Evolutionary conservation across 163 green algal species (phyloP).

Genomic region (Chlamydomonas reinhardtii): DNA sequence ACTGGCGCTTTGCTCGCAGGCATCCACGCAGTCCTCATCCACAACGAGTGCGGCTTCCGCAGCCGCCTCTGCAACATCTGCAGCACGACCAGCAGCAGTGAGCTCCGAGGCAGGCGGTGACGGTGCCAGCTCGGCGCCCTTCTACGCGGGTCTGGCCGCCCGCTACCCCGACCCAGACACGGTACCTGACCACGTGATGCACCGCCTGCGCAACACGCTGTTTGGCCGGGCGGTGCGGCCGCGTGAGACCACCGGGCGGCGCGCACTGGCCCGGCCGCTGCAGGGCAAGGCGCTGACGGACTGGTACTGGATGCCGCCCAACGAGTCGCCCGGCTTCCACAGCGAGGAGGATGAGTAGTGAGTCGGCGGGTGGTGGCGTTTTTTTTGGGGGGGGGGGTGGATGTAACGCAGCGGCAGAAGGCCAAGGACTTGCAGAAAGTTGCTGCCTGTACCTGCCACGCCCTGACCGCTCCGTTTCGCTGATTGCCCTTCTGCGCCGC

Average conservation of each 20-base stretch:
- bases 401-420: no score
- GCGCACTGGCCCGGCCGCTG: constrained; percentile 45
- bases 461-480: no score
- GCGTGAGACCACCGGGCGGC: constrained; percentile 42
- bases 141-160: constrained; percentile 2
- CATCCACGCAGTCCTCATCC: no score
- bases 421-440: no score
- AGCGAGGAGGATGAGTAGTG: constrained; percentile 58
- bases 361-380: no score
- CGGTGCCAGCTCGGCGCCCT: not conserved
- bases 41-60: no score
- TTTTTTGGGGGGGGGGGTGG: no score
- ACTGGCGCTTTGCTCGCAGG: no score
- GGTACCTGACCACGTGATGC: constrained; percentile 4
- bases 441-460: no score
- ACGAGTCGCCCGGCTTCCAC: constrained; percentile 47
- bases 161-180: constrained; percentile 30
- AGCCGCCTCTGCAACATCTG: not conserved
- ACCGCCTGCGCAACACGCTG: constrained; percentile 8
- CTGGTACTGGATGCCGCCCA: constrained; percentile 53
- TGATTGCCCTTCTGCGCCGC: not conserved
- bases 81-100: not conserved
- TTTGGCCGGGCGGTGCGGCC: constrained; percentile 44
- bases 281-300: constrained; percentile 42
- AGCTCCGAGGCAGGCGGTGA: not conserved